Evolutionary conservation across 2,329 filamentous ascomycete genomes (phyloP).

Genomic region (Plenodomus tracheiphilus): DNA sequence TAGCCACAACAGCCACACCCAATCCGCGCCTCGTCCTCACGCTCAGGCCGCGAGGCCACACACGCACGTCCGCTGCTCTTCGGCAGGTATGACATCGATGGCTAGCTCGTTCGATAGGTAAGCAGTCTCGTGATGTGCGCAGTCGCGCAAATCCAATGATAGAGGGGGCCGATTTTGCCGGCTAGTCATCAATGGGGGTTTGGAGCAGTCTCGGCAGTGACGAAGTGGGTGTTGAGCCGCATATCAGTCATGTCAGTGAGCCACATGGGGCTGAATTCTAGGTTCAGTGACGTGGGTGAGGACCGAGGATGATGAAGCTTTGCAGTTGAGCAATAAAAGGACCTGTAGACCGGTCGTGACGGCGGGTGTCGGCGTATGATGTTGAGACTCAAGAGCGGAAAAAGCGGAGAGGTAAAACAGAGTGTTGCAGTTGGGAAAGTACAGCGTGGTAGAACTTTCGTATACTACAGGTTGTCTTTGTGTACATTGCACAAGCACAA

Average conservation of each 20-base stretch:
- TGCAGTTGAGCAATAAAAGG: too few relatives aligned
- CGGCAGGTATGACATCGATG: constrained; percentile 24
- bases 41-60: background rate
- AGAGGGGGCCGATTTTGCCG: constrained; percentile 11
- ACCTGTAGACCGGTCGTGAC: too few relatives aligned
- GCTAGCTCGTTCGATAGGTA: constrained; percentile 8
- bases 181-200: constrained; percentile 6
- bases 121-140: constrained; percentile 15
- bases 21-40: constrained; percentile 14
- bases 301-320: too few relatives aligned
- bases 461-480: too few relatives aligned
- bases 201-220: constrained; percentile 4
- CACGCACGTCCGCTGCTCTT: constrained; percentile 1
- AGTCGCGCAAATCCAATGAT: background rate
- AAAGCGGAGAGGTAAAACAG: too few relatives aligned
- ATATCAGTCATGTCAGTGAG: constrained; percentile 1
- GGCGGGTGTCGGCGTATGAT: too few relatives aligned
- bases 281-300: background rate
- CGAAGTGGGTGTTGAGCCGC: constrained; percentile 15
- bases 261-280: constrained; percentile 1
- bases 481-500: too few relatives aligned
- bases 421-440: too few relatives aligned
- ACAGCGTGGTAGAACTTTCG: too few relatives aligned
- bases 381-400: too few relatives aligned
- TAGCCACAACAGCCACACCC: constrained; percentile 32